Base-by-base conservation (phyloP, 2,329 filamentous ascomycete genomes). In the Ceratocystis smalleyi region DNA sequence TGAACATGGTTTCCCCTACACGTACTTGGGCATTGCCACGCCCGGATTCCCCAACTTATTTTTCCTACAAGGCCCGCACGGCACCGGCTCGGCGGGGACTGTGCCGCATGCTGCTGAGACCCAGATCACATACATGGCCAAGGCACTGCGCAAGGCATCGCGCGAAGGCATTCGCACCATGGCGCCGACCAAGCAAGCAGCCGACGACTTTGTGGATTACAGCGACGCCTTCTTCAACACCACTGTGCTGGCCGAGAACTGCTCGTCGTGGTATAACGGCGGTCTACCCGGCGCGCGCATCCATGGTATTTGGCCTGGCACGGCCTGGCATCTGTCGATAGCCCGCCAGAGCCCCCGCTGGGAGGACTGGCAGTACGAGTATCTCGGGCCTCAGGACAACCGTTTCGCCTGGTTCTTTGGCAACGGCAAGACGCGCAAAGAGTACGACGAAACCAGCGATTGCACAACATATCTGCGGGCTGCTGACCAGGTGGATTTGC, bases 191-290 rank as follows among this genome's bases (percentile, higher is more conserved):
- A 77, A 77, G 59, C 74, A 76, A 35, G 86, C 86, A 0, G 75
- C 85, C 0, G 84, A 87, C 49, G 84, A 88, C 68, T 86, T 85
- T 67, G 73, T 82, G 10, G 78, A 79, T 62, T 86, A 84, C 71
- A 77, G 75, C 30, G 78, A 83, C 67, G 77, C 78, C 0, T 83
- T 82, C 70, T 83, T 83, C 69, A 71, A 74, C 0, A 77, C 72
- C 24, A 83, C 80, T 0, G 80, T 83, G 1, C 72, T 85, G 64
- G 77, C 78, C 0, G 82, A 85, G 62, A 80, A 82, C 64, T 89
- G 86, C 71, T 83, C 81, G 49, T 86, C 82, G 0, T 89, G 87
- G 87, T 87, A 86, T 66, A 89, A 89, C 66, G 83, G 86, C 12
- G 83, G 83, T 0, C 74, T 74, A 5, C 80, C 84, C 0, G 85